phyloP scores from a whole-genome alignment of 108 stramenopile genomes.

The Schizochytrium sp. region DNA sequence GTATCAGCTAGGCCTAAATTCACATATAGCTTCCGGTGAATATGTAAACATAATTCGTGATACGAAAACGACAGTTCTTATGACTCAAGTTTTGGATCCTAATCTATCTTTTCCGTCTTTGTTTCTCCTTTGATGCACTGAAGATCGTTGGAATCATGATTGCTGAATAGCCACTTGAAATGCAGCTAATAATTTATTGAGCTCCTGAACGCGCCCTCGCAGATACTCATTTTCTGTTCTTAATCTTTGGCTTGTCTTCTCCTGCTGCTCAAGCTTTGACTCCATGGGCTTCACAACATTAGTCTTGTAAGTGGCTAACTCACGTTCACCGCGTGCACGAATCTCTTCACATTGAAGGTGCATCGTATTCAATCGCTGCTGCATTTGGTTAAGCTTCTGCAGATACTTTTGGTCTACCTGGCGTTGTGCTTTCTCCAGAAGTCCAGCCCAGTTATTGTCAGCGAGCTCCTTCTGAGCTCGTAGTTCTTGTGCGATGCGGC shows the following conservation, averaged over 20 bases:
- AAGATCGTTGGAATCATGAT: no score
- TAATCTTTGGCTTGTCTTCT: background rate
- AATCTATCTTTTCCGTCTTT: no score
- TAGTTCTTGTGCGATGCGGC: background rate
- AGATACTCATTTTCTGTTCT: slow-evolving; percentile 33
- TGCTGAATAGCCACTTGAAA: slow-evolving; percentile 14
- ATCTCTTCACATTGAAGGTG: background rate
- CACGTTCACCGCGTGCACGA: slow-evolving; percentile 23
- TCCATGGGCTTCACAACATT: slow-evolving; percentile 28
- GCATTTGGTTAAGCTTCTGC: background rate
- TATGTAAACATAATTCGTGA: no score
- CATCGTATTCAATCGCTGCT: slow-evolving; percentile 1
- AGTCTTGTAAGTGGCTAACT: background rate
- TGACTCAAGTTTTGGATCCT: no score
- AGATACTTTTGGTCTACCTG: background rate
- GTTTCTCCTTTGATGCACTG: no score
- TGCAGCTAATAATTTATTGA: background rate
- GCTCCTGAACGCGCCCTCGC: slow-evolving; percentile 31
- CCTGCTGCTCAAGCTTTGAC: background rate
- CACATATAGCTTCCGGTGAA: no score
- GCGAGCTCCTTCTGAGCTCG: slow-evolving; percentile 14
- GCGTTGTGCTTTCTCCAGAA: background rate
- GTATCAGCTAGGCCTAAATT: no score
- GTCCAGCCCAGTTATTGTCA: slow-evolving; percentile 2
- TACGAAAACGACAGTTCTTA: no score